These are phyloP conservation scores for Lasiodiplodia hormozganensis DNA, from an alignment of 2,329 filamentous ascomycete species.

Conservation along the genomic window DNA sequence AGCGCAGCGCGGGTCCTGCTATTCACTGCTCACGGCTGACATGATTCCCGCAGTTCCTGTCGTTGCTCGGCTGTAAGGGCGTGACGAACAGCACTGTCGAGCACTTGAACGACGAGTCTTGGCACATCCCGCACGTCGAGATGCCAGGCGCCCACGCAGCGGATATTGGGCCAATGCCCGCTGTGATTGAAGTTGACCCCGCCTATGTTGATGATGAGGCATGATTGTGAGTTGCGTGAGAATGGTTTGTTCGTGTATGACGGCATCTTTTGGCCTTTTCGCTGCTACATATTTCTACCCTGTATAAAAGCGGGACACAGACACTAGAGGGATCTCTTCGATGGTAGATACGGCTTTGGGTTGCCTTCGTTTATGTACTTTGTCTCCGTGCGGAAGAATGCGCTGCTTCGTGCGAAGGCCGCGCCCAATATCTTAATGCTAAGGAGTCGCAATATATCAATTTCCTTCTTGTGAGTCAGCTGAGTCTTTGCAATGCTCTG, in stretches of 20 bases:
- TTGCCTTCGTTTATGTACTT: not conserved
- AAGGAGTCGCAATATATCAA: not conserved
- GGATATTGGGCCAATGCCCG: conserved; percentile 27
- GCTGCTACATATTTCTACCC: not conserved
- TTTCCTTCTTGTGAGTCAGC: not conserved
- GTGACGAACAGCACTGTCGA: conserved; percentile 35
- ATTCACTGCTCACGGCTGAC: conserved; percentile 17
- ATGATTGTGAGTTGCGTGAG: not conserved
- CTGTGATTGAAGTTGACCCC: conserved; percentile 44
- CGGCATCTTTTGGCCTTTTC: not conserved
- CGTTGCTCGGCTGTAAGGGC: conserved; percentile 39
- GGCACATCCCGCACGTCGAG: conserved; percentile 38
- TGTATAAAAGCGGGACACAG: conserved; percentile 6
- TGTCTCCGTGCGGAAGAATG: not conserved
- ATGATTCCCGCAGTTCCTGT: conserved; percentile 35
- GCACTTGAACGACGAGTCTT: conserved; percentile 36
- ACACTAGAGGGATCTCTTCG: not conserved
- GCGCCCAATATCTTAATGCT: not conserved
- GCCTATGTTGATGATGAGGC: conserved; percentile 34
- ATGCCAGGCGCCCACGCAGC: conserved; percentile 9
- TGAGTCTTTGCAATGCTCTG: not conserved
- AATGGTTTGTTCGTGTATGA: not conserved
- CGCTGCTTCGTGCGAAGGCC: not conserved
- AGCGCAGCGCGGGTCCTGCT: not conserved
- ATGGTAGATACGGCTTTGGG: not conserved